phyloP scores from a whole-genome alignment of 768 basidiomycete species.

The Russula foetens region DNA sequence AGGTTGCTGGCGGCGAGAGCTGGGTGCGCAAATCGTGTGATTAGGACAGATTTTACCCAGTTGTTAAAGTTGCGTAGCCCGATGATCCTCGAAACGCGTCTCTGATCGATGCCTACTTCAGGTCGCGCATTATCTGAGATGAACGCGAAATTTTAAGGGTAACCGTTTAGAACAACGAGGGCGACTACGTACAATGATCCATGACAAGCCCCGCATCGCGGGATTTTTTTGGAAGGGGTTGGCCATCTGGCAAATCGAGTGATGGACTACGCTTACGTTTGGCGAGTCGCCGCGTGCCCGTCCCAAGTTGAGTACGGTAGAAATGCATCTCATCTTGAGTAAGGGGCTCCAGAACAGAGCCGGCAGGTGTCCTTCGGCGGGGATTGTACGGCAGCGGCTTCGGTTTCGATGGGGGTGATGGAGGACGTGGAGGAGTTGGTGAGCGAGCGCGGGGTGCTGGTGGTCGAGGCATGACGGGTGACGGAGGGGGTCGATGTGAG shows the following conservation, averaged over 20 bases:
- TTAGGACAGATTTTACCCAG: constrained; percentile 98
- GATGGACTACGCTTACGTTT: constrained; percentile 23
- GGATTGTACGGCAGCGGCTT: constrained; percentile 20
- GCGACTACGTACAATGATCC: constrained; percentile 59
- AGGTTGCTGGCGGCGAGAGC: constrained; percentile 33
- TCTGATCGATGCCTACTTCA: constrained; percentile 80
- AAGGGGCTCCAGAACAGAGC: constrained; percentile 23
- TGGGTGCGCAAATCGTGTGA: constrained; percentile 80
- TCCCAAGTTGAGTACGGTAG: constrained; percentile 26
- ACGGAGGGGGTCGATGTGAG: constrained; percentile 13
- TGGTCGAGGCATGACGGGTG: constrained; percentile 16
- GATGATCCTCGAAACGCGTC: constrained; percentile 87
- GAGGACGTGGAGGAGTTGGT: constrained; percentile 18
- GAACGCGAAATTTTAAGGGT: not conserved
- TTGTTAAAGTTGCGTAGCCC: constrained; percentile 98
- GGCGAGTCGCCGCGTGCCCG: constrained; percentile 29
- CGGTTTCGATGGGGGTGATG: constrained; percentile 19
- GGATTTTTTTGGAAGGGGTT: constrained; percentile 35
- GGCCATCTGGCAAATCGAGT: constrained; percentile 14
- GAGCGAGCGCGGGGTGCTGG: constrained; percentile 16
- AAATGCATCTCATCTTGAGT: constrained; percentile 17
- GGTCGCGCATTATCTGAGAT: constrained; percentile 87
- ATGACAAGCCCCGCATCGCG: constrained; percentile 71
- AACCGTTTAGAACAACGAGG: not conserved
- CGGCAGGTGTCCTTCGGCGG: constrained; percentile 23